Base-by-base conservation (phyloP, 257 asterid genomes). In the Capsicum chinense region DNA sequence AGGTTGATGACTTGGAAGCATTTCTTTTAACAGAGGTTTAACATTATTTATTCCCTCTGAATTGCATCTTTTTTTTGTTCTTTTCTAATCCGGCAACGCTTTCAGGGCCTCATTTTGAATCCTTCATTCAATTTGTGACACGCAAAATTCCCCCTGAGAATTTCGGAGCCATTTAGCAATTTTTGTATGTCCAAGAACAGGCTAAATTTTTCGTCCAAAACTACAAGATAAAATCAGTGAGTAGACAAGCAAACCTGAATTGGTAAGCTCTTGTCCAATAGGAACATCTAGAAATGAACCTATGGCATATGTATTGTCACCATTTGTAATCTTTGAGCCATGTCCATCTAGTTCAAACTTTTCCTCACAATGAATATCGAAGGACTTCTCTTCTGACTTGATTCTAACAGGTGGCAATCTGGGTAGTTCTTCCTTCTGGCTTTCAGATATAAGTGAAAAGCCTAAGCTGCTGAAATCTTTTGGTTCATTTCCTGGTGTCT, bases 231-330 rank as follows among this genome's bases (percentile, higher is more conserved):
- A 78, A 54, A 78, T 5, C 33, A 26, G 64, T 54, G 63, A 37
- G 63, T 66, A 56, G 76, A n/a, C n/a, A 39, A 33, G 54, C 87
- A 37, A 79, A 84, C 87, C 85, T 83, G 86, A 74, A 56, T 68
- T 35, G 56, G 42, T 78, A 54, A 78, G 84, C 44, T 86, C 86
- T 83, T 86, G 86, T 10, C 88, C 88, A 54, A 86, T 56, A 39
- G 88, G 84, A 83, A 86, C 88, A 86, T 86, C 88, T 47, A 86
- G 86, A 86, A 64, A 86, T 67, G 88, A 86, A 9, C 86, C 88
- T 16, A 83, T 86, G 54, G 15, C 64, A 67, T 78, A 78, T 64
- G 84, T 21, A 57, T 78, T 83, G 39, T 83, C 88, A 39, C 86
- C 50, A 66, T 64, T 56, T 21, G 71, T 35, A 82, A 83, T 83